phyloP scores from a whole-genome alignment of 192 early-diverging fungal species.

The Coemansia guatemalensis region DNA sequence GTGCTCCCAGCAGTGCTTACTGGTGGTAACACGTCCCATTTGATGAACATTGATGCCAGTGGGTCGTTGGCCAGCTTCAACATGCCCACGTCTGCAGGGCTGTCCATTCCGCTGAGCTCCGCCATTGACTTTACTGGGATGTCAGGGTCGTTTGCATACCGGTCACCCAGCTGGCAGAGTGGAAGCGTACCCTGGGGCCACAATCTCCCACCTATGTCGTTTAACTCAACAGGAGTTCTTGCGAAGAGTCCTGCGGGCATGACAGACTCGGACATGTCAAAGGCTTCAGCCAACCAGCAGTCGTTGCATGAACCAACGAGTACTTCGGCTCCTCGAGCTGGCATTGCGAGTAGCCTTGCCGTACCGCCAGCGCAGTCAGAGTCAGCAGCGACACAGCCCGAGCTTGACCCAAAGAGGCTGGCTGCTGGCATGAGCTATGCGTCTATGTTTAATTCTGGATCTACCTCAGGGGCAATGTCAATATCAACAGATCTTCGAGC shows the following conservation, averaged over 20 bases:
- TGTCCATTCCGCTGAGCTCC: slow-evolving; percentile 20
- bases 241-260: slow-evolving; percentile 20
- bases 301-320: not conserved
- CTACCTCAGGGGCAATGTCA: slow-evolving; percentile 20
- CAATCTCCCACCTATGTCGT: slow-evolving; percentile 14
- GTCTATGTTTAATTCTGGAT: slow-evolving; percentile 28
- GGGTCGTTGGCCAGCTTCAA: slow-evolving; percentile 26
- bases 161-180: slow-evolving; percentile 54
- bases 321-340: not conserved
- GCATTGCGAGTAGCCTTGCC: not conserved
- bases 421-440: slow-evolving; percentile 11
- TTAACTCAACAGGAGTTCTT: slow-evolving; percentile 16
- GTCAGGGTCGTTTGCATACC: slow-evolving; percentile 28
- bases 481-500: slow-evolving; percentile 38
- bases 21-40: slow-evolving; percentile 42
- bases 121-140: slow-evolving; percentile 19
- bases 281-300: slow-evolving; percentile 5
- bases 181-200: slow-evolving; percentile 34
- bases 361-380: not conserved
- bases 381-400: slow-evolving; percentile 3
- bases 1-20: slow-evolving; percentile 20
- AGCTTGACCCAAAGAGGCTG: not conserved
- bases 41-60: slow-evolving; percentile 49
- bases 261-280: slow-evolving; percentile 1
- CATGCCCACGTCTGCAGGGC: slow-evolving; percentile 16